phyloP scores from a whole-genome alignment of 345 rosid genomes.

The Citrus cavaleriei region DNA sequence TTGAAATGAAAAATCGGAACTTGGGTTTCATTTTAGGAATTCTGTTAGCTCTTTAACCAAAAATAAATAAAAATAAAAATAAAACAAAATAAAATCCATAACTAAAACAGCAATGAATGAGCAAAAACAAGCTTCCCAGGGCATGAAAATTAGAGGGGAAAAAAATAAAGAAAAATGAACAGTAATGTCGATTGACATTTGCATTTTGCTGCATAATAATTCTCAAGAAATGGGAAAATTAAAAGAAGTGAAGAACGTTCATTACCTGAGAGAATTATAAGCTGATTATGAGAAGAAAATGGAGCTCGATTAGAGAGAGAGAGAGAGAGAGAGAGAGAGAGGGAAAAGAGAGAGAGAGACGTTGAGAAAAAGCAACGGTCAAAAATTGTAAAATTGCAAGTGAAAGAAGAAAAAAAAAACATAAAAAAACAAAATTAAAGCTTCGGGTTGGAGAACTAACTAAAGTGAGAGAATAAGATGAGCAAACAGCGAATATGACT shows the following conservation, averaged over 20 bases:
- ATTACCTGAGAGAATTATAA: conserved; percentile 18
- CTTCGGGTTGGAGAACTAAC: conserved; percentile 14
- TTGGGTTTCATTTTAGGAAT: background rate
- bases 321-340: background rate
- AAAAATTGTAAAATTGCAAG: conserved; percentile 17
- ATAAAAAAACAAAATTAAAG: conserved; percentile 8
- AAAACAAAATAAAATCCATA: background rate
- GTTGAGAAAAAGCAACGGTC: conserved; percentile 64
- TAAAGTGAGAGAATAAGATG: conserved; percentile 12
- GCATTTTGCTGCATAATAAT: background rate
- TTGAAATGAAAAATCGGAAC: background rate
- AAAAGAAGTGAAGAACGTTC: background rate
- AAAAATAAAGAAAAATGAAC: background rate
- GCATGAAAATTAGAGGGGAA: background rate
- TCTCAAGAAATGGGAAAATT: background rate
- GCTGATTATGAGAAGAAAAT: background rate
- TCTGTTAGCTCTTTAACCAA: background rate
- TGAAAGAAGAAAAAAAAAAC: background rate
- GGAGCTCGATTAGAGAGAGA: conserved; percentile 11
- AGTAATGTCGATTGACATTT: background rate
- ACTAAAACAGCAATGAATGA: background rate
- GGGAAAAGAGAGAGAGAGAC: conserved; percentile 32
- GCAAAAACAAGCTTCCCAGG: conserved; percentile 1
- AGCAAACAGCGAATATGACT: conserved; percentile 20
- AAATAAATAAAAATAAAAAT: background rate